Evolutionary conservation across 257 asterid species (phyloP).

Genomic region (Solanum sejunctum): DNA sequence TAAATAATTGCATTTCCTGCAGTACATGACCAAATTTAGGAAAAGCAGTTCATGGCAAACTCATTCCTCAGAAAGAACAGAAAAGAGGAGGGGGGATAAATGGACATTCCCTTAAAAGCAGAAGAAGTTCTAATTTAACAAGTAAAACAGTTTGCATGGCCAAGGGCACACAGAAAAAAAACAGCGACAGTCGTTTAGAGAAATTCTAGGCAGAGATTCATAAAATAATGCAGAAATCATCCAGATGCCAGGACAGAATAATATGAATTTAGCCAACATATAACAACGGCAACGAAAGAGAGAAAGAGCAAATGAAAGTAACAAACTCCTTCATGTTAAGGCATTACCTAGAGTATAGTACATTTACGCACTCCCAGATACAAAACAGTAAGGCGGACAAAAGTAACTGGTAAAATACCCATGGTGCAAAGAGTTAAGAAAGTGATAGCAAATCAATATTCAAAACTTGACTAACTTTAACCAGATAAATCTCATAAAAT

Average conservation of each 20-base stretch:
- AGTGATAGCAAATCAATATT: background rate
- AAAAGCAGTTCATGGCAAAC: background rate
- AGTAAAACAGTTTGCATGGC: background rate
- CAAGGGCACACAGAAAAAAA: background rate
- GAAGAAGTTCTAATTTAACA: background rate
- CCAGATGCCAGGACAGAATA: background rate
- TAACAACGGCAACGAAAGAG: background rate
- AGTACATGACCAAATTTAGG: background rate
- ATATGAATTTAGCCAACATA: background rate
- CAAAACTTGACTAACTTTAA: background rate
- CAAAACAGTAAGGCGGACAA: background rate
- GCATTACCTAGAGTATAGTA: background rate
- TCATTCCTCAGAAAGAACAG: background rate
- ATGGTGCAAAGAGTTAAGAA: background rate
- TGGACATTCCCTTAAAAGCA: background rate
- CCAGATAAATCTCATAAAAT: background rate
- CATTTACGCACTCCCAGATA: background rate
- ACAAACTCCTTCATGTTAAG: background rate
- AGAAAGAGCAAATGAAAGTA: background rate
- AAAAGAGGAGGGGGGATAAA: background rate
- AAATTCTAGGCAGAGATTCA: background rate
- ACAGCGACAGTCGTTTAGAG: background rate
- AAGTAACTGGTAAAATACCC: background rate
- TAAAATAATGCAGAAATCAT: background rate
- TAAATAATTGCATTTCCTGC: background rate